phyloP scores from a whole-genome alignment of 192 early-diverging fungal species.

The Linnemannia exigua region DNA sequence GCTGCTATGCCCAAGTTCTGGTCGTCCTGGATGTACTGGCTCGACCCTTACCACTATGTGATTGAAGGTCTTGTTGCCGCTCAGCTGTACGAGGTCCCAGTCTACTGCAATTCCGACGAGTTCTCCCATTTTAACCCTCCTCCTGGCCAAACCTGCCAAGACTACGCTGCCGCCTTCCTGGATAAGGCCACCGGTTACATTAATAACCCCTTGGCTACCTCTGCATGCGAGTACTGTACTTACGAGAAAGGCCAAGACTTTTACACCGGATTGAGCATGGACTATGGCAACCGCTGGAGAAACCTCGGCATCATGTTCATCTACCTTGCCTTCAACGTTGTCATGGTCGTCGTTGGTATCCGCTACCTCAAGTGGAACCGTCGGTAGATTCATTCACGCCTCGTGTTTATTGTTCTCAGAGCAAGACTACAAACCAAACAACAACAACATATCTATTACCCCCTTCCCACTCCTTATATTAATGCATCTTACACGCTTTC shows the following conservation, averaged over 20 bases:
- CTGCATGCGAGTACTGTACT: slow-evolving; percentile 74
- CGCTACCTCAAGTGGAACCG: slow-evolving; percentile 54
- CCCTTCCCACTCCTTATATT: not conserved
- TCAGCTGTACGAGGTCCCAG: slow-evolving; percentile 65
- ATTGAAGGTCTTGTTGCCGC: slow-evolving; percentile 74
- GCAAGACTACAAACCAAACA: not conserved
- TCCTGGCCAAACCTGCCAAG: slow-evolving; percentile 69
- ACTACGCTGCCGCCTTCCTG: slow-evolving; percentile 71
- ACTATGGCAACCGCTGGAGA: slow-evolving; percentile 70
- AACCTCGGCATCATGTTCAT: slow-evolving; percentile 76
- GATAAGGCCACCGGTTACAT: slow-evolving; percentile 72
- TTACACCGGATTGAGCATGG: slow-evolving; percentile 66
- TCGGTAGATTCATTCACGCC: slow-evolving; percentile 20
- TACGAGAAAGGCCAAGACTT: slow-evolving; percentile 72
- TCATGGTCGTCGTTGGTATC: slow-evolving; percentile 56
- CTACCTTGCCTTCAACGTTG: slow-evolving; percentile 72
- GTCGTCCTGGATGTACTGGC: slow-evolving; percentile 78
- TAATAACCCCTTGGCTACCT: slow-evolving; percentile 62
- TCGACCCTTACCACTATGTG: slow-evolving; percentile 77
- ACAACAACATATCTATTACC: not conserved
- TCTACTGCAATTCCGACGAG: slow-evolving; percentile 66
- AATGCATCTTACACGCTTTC: slow-evolving; percentile 6
- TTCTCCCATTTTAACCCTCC: slow-evolving; percentile 69
- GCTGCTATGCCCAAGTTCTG: slow-evolving; percentile 76
- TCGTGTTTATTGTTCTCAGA: no score